Conservation (phyloP, 176 grass and related monocot species). For the Secale cereale region DNA sequence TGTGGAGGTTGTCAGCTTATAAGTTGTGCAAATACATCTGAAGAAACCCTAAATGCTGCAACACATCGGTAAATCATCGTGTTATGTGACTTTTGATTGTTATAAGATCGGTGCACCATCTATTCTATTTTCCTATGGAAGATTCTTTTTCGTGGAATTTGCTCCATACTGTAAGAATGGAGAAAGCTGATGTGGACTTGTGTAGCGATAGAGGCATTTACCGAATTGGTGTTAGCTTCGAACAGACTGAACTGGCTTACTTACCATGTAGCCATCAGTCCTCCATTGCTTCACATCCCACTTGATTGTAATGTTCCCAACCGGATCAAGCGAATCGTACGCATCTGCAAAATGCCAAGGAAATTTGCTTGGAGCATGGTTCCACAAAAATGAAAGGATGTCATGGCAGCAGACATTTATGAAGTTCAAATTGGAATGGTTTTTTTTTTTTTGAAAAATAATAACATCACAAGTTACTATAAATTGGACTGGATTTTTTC, state of each 20-base stretch:
- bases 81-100: not conserved
- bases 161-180: not conserved
- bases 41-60: not conserved
- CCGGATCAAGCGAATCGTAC: conserved; percentile 80
- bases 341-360: conserved; percentile 46
- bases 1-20: not conserved
- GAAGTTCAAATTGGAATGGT: too few relatives aligned
- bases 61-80: not conserved
- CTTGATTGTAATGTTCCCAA: conserved; percentile 84
- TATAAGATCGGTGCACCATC: not conserved
- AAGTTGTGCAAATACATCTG: not conserved
- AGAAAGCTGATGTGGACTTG: not conserved
- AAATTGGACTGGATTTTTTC: not conserved
- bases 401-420: not conserved
- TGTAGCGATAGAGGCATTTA: not conserved
- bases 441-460: not conserved
- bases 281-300: conserved; percentile 85
- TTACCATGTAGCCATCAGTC: conserved; percentile 75
- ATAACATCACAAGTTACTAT: not conserved
- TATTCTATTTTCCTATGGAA: not conserved
- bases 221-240: not conserved
- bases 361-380: conserved; percentile 8
- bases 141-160: not conserved
- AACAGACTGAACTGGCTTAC: conserved; percentile 2
- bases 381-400: not conserved